Base-by-base conservation (phyloP, 2,329 filamentous ascomycete genomes). In the Pseudopithomyces chartarum region DNA sequence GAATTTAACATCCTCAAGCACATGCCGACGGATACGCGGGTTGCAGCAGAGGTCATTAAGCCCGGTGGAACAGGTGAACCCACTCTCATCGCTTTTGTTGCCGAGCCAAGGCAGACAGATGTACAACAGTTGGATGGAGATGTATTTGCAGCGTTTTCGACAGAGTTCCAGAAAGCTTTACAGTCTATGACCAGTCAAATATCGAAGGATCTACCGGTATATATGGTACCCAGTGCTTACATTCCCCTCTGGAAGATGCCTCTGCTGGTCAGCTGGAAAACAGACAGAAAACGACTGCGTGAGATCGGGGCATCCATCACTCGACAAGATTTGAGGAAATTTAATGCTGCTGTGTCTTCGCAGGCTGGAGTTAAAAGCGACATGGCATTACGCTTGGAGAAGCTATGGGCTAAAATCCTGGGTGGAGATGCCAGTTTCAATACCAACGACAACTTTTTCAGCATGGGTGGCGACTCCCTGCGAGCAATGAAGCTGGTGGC, bases 401-500 rank as follows among this genome's bases (percentile, higher is more conserved):
- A 60, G 2, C 54, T 75, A 2, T 75, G 73, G 73, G 67, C 67
- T 2, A 68, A 70, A 50, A 56, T 75, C 8, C 62, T 76, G 1
- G 70, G 70, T 19, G 67, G 68, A 2, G 67, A 73, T 20, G 66
- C 61, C 1, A 70, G 75, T 40, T 73, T 75, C 50, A 66, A 66
- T 39, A 63, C 66, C 20, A 69, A 70, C 15, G 70, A 73, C 48
- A 75, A 74, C 56, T 83, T 83, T 66, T 69, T 83, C 40, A 78
- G 74, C 26, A 70, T 82, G 43, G 80, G 81, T 26, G 81, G 81
- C 33, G 81, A 83, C 52, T 83, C 81, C 0, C 76, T 83, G 49
- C 76, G 80, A 36, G 81, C 81, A 0, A 82, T 84, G 78, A 85
- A 83, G 66, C 74, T 88, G 0, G 85, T 87, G 0, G 79, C 82